Conservation (phyloP, 495 filamentous ascomycete species). For the Acidiella bohemica region DNA sequence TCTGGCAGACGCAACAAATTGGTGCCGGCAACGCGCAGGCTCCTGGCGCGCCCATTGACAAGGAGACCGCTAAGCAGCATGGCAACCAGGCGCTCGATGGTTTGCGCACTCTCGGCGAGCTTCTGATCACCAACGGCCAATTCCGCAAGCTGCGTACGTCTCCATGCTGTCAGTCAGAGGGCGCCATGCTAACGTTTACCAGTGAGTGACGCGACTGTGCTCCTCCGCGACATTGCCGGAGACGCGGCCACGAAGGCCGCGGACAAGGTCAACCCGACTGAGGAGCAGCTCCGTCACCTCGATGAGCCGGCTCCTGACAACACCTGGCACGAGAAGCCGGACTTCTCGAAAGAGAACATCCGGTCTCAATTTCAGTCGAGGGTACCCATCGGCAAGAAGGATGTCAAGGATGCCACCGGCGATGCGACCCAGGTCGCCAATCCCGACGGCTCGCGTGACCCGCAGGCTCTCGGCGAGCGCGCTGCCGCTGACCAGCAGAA, state of each 20-base stretch:
- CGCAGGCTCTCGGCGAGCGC: conserved; percentile 33
- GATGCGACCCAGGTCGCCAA: conserved; percentile 43
- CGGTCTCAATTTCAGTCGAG: conserved; percentile 50
- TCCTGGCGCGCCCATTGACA: conserved; percentile 55
- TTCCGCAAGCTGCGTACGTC: conserved; percentile 82
- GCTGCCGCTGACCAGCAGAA: conserved; percentile 36
- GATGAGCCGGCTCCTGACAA: conserved; percentile 78
- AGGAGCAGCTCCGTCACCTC: conserved; percentile 64
- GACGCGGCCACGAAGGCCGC: conserved; percentile 82
- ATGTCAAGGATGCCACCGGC: conserved; percentile 32
- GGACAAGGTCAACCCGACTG: conserved; percentile 56
- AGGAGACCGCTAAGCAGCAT: conserved; percentile 64
- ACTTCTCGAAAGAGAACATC: conserved; percentile 56
- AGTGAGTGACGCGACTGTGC: conserved; percentile 77
- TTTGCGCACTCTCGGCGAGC: conserved; percentile 73
- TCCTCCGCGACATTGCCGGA: conserved; percentile 78
- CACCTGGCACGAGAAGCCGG: conserved; percentile 82
- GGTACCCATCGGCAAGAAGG: conserved; percentile 39
- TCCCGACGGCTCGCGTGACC: conserved; percentile 37
- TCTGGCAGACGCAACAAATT: conserved; percentile 78
- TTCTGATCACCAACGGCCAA: conserved; percentile 90
- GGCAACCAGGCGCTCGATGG: conserved; percentile 70
- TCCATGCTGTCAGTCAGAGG: conserved; percentile 21
- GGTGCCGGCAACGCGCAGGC: conserved; percentile 38
- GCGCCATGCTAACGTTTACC: not conserved